Conservation (phyloP, 768 basidiomycete species). For the Lactarius deliciosus region DNA sequence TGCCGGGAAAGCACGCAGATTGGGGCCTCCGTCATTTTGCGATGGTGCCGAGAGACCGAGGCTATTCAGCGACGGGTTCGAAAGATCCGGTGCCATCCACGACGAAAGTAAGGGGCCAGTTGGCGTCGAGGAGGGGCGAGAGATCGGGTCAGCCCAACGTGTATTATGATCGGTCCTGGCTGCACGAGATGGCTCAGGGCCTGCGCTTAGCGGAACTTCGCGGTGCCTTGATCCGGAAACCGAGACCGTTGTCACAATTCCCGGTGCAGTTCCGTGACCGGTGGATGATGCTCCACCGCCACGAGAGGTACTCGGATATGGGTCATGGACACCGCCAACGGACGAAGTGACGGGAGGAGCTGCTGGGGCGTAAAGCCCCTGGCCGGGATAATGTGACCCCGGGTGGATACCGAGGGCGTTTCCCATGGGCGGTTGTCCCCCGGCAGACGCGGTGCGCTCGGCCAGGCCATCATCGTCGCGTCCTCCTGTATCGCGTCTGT, state of each 20-base stretch:
- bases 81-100: conserved; percentile 19
- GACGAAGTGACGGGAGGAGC: conserved; percentile 9
- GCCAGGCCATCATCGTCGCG: not conserved
- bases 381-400: conserved; percentile 9
- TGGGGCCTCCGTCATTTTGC: not conserved
- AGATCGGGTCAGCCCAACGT: not conserved
- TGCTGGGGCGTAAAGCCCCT: conserved; percentile 10
- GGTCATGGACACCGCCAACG: not conserved
- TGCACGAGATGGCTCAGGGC: not conserved
- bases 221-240: conserved; percentile 16
- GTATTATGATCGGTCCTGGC: not conserved
- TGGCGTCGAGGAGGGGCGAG: conserved; percentile 25
- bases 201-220: conserved; percentile 1
- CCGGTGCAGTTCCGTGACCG: conserved; percentile 7
- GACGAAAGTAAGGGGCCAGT: conserved; percentile 14
- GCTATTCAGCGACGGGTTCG: conserved; percentile 23
- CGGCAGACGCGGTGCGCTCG: not conserved
- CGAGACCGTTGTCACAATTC: conserved; percentile 6
- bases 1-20: conserved; percentile 1
- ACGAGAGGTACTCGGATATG: conserved; percentile 13
- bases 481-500: conserved; percentile 16
- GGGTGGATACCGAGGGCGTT: conserved; percentile 26
- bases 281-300: conserved; percentile 6
- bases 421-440: not conserved
- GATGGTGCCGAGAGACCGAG: conserved; percentile 24